phyloP scores from a whole-genome alignment of 1,284 basidiomycete species.

The Sutorius eximius region DNA sequence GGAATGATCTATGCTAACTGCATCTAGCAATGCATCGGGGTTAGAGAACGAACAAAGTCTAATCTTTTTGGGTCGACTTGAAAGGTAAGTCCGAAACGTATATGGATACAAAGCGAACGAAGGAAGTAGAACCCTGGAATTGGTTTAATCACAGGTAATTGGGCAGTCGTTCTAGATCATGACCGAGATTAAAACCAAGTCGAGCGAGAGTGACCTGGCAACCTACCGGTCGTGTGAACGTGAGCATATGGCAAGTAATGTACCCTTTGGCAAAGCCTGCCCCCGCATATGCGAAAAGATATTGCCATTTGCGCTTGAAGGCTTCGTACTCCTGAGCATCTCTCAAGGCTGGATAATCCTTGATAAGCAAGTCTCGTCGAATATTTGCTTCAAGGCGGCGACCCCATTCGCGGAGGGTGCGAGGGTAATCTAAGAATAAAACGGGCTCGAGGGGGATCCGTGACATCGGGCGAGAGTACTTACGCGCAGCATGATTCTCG shows the following conservation, averaged over 20 bases:
- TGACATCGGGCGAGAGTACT: conserved; percentile 1
- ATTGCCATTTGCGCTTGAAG: conserved; percentile 77
- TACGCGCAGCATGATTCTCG: conserved; percentile 82
- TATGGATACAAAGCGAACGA: conserved; percentile 30
- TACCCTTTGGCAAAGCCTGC: conserved; percentile 75
- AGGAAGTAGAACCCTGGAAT: neutral
- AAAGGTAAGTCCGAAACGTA: conserved; percentile 4
- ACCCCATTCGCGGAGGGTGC: conserved; percentile 89
- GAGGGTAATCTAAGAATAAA: conserved; percentile 67
- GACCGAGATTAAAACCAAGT: conserved; percentile 3
- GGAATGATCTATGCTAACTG: conserved; percentile 16
- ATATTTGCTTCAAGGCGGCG: conserved; percentile 67
- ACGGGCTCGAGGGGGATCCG: conserved; percentile 7
- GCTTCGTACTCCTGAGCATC: conserved; percentile 55
- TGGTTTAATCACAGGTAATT: conserved; percentile 29
- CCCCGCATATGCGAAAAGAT: conserved; percentile 74
- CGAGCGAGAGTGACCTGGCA: conserved; percentile 2
- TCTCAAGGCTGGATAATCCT: conserved; percentile 56
- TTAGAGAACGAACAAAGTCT: conserved; percentile 24
- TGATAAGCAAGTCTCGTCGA: conserved; percentile 52
- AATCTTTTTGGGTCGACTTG: conserved; percentile 2
- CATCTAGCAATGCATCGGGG: conserved; percentile 16
- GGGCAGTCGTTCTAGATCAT: conserved; percentile 32
- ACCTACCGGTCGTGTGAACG: conserved; percentile 58
- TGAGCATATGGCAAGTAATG: conserved; percentile 76